Evolutionary conservation across 2,329 filamentous ascomycete genomes (phyloP).

Genomic region (Xylaria sp.): DNA sequence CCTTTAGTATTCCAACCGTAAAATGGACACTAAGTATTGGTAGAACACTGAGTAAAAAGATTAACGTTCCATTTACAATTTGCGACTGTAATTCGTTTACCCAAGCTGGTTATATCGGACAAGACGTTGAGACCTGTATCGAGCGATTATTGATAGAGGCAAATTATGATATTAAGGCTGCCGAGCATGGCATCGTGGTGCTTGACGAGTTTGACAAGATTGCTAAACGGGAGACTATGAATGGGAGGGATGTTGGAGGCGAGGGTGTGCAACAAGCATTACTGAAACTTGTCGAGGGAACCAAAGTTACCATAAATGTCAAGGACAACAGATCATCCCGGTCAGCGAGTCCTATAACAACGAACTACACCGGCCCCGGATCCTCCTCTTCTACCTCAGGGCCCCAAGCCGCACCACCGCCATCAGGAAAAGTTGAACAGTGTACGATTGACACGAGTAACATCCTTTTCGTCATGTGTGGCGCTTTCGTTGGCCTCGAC

Average conservation of each 20-base stretch:
- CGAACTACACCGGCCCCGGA: conserved; percentile 55
- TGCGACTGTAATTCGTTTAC: conserved; percentile 96
- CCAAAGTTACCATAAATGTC: conserved; percentile 87
- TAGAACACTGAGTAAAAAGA: conserved; percentile 85
- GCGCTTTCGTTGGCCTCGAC: conserved; percentile 91
- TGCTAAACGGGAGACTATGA: conserved; percentile 82
- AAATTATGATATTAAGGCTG: conserved; percentile 83
- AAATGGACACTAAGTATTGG: conserved; percentile 8
- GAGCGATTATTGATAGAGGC: conserved; percentile 87
- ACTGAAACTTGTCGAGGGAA: conserved; percentile 94
- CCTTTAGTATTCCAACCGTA: background rate
- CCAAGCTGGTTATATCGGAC: conserved; percentile 95
- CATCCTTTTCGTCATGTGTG: conserved; percentile 95
- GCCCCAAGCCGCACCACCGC: conserved; percentile 51
- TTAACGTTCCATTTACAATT: conserved; percentile 96
- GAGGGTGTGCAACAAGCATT: conserved; percentile 97
- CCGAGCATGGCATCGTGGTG: conserved; percentile 92
- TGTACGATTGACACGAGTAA: conserved; percentile 89
- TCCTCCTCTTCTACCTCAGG: conserved; percentile 49
- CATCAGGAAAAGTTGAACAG: conserved; percentile 61
- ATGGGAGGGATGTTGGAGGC: conserved; percentile 92
- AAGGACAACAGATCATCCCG: conserved; percentile 71
- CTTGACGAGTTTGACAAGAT: conserved; percentile 98
- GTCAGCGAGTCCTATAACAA: conserved; percentile 57
- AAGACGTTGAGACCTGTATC: conserved; percentile 96